Percentiles rank a stretch among this genome's conserved stretches.
Evolutionary conservation across 1,284 basidiomycete genomes (phyloP).

Genomic region (Apiotrichum akiyoshidainum): DNA sequence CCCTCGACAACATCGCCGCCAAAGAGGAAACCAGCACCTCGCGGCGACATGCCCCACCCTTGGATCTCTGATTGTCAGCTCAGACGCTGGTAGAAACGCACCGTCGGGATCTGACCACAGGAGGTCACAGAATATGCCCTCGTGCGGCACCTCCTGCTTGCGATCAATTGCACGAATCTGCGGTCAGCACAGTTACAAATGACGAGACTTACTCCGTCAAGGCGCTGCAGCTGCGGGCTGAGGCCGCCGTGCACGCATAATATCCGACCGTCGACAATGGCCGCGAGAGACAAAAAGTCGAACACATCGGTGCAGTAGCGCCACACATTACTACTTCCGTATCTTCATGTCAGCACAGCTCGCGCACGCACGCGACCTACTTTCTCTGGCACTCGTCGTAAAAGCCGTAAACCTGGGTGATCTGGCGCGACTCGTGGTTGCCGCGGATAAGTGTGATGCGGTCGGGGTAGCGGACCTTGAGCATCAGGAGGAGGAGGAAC

Average conservation of each 20-base stretch:
- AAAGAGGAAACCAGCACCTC: constrained; percentile 93
- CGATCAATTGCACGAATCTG: constrained; percentile 94
- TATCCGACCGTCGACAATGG: constrained; percentile 91
- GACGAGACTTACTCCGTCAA: constrained; percentile 71
- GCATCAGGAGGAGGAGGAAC: constrained; percentile 85
- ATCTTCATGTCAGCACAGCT: constrained; percentile 45
- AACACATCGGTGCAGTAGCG: constrained; percentile 98
- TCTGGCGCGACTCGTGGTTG: constrained; percentile 98
- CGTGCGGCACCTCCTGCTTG: constrained; percentile 98
- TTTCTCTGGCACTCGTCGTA: constrained; percentile 98
- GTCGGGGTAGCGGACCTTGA: constrained; percentile 97
- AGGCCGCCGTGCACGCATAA: constrained; percentile 91
- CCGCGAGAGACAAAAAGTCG: constrained; percentile 90
- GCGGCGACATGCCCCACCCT: constrained; percentile 94
- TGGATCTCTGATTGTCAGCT: constrained; percentile 61
- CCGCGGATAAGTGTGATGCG: constrained; percentile 95
- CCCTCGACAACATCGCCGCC: constrained; percentile 85
- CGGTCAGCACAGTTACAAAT: constrained; percentile 9
- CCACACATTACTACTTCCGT: constrained; percentile 94
- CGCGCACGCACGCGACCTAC: constrained; percentile 16
- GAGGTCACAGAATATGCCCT: constrained; percentile 97
- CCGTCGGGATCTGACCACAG: constrained; percentile 99
- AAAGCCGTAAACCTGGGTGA: constrained; percentile 98
- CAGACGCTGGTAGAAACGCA: constrained; percentile 43
- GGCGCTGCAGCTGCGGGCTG: constrained; percentile 74